Conservation (phyloP, 2,329 filamentous ascomycete species). For the Dactylellina cionopaga region DNA sequence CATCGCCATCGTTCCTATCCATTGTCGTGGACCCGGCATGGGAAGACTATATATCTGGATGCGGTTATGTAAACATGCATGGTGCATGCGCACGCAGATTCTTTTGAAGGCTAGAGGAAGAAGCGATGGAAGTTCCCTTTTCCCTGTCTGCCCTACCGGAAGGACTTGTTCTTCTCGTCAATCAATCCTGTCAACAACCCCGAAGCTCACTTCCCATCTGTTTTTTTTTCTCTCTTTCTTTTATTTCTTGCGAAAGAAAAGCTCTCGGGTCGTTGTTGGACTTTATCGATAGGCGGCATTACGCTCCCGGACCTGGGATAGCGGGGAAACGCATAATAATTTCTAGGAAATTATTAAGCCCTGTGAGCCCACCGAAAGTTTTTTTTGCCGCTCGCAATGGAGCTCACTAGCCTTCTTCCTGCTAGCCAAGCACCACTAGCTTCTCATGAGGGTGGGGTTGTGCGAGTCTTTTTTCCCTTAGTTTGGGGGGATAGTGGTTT, state of each 20-base stretch:
- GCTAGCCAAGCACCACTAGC: slow-evolving; percentile 2
- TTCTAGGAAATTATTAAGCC: slow-evolving; percentile 40
- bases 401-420: slow-evolving; percentile 22
- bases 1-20: too few relatives aligned
- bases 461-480: too few relatives aligned
- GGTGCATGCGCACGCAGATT: background rate
- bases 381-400: slow-evolving; percentile 12
- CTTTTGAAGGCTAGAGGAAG: background rate
- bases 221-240: background rate
- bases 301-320: slow-evolving; percentile 5
- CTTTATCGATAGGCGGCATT: slow-evolving; percentile 49
- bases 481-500: too few relatives aligned
- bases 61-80: background rate
- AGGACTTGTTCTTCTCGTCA: slow-evolving; percentile 22
- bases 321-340: slow-evolving; percentile 37
- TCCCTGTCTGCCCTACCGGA: slow-evolving; percentile 24
- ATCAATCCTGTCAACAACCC: background rate
- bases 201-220: background rate
- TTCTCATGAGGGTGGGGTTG: background rate
- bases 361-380: slow-evolving; percentile 6
- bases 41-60: too few relatives aligned
- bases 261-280: background rate
- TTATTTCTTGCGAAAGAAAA: background rate
- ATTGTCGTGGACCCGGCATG: too few relatives aligned
- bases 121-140: background rate